A percentile compares a stretch with the other conserved stretches of the same genome.
Evolutionary conservation across 495 filamentous ascomycete species (phyloP).

Genomic region (Penicillium pancosmium): DNA sequence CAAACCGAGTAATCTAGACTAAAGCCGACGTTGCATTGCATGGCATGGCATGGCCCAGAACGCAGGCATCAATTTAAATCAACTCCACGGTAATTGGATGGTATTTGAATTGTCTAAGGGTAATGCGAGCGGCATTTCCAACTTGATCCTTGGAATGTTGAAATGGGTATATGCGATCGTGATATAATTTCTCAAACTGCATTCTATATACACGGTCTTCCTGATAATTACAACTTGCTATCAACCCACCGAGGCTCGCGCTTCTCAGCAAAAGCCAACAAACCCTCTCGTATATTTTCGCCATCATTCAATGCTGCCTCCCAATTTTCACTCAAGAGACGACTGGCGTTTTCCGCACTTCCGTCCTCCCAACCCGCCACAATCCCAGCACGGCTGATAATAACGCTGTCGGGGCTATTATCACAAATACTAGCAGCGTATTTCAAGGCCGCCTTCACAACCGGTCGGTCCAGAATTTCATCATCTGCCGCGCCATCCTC

Average conservation of each 20-base stretch:
- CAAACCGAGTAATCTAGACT: neutral
- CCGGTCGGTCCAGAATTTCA: conserved; percentile 16
- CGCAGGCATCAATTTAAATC: neutral
- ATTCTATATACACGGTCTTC: neutral
- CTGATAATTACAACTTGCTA: conserved; percentile 60
- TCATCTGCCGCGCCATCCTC: conserved; percentile 33
- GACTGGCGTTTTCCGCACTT: conserved; percentile 56
- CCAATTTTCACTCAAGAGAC: conserved; percentile 20
- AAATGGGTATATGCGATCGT: neutral
- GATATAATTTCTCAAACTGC: neutral
- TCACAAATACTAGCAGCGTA: conserved; percentile 26
- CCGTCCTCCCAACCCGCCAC: conserved; percentile 64
- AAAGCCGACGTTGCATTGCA: conserved; percentile 1
- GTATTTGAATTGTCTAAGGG: neutral
- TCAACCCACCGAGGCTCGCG: conserved; percentile 68
- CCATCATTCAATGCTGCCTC: conserved; percentile 61
- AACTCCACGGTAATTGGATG: neutral
- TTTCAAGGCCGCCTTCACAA: conserved; percentile 52
- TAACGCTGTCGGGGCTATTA: conserved; percentile 68
- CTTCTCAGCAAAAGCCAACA: conserved; percentile 74
- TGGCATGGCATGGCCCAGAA: neutral
- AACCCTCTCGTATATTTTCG: conserved; percentile 71
- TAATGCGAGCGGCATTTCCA: neutral
- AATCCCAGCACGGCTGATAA: conserved; percentile 63
- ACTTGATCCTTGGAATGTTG: too few relatives aligned